These are phyloP conservation scores for Toxoplasma gondii DNA, from an alignment of 169 alveolate genomes.

Conservation along the genomic window DNA sequence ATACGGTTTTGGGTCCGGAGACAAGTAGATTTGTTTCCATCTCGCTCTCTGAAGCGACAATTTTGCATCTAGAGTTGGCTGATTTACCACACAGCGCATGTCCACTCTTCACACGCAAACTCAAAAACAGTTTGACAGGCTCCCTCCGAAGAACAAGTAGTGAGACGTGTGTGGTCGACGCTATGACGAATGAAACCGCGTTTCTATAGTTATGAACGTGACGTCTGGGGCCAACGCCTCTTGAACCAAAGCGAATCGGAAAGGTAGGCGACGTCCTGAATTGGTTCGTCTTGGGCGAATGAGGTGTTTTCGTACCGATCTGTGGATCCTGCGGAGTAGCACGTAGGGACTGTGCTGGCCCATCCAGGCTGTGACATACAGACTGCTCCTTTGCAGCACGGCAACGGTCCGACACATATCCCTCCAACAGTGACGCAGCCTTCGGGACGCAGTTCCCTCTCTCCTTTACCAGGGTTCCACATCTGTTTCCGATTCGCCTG, in stretches of 20 bases:
- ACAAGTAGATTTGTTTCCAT: no score
- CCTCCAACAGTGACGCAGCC: slow-evolving; percentile 24
- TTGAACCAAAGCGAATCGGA: not conserved
- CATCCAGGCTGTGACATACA: not conserved
- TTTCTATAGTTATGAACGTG: not conserved
- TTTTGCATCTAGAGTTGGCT: no score
- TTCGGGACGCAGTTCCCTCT: not conserved
- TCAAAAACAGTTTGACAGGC: no score
- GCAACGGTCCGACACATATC: not conserved
- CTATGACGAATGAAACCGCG: no score
- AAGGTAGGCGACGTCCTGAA: not conserved
- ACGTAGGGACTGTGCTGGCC: not conserved
- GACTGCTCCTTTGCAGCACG: slow-evolving; percentile 5
- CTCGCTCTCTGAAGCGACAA: no score
- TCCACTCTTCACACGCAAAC: no score
- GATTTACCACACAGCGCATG: no score
- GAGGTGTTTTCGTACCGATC: not conserved
- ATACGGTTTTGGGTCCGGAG: no score
- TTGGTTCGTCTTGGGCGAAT: not conserved
- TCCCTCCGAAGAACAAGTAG: no score
- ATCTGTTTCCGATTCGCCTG: no score
- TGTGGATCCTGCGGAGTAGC: not conserved
- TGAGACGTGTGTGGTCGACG: no score
- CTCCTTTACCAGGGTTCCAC: not conserved
- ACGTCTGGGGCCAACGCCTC: not conserved